These are phyloP conservation scores for Urtica urens DNA, from an alignment of 306 rosid species.

Conservation along the genomic window DNA sequence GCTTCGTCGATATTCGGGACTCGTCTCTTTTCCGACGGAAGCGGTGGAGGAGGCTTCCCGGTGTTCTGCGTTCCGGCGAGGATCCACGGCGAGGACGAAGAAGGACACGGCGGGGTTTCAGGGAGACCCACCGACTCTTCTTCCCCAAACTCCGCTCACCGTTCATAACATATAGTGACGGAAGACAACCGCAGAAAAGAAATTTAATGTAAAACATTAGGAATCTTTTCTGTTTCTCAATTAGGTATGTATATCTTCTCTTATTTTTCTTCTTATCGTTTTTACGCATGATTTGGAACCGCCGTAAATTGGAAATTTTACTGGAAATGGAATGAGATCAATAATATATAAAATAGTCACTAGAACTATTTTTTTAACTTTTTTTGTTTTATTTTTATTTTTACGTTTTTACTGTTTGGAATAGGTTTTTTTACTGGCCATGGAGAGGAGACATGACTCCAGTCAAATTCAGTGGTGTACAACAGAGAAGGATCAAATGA, in stretches of 20 bases:
- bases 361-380: background rate
- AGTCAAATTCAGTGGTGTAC: slow-evolving; percentile 21
- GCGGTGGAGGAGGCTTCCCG: slow-evolving; percentile 21
- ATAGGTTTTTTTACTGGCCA: background rate
- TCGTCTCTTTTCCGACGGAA: slow-evolving; percentile 27
- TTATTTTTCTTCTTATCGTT: background rate
- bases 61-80: slow-evolving; percentile 44
- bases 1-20: slow-evolving; percentile 34
- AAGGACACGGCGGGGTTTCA: slow-evolving; percentile 31
- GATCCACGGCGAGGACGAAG: slow-evolving; percentile 43
- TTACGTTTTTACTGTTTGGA: slow-evolving; percentile 16
- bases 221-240: background rate
- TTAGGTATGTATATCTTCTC: background rate
- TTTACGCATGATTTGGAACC: background rate
- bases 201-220: too few species aligned
- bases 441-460: slow-evolving; percentile 6
- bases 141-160: slow-evolving; percentile 44
- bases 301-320: slow-evolving; percentile 3
- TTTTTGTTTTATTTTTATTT: slow-evolving; percentile 3
- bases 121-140: slow-evolving; percentile 44
- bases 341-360: background rate
- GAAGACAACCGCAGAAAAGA: background rate
- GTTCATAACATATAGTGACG: too few species aligned
- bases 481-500: slow-evolving; percentile 10
- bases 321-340: slow-evolving; percentile 5